These are phyloP conservation scores for Coccomyxa sp. DNA, from an alignment of 139 green algal species.

Conservation along the genomic window DNA sequence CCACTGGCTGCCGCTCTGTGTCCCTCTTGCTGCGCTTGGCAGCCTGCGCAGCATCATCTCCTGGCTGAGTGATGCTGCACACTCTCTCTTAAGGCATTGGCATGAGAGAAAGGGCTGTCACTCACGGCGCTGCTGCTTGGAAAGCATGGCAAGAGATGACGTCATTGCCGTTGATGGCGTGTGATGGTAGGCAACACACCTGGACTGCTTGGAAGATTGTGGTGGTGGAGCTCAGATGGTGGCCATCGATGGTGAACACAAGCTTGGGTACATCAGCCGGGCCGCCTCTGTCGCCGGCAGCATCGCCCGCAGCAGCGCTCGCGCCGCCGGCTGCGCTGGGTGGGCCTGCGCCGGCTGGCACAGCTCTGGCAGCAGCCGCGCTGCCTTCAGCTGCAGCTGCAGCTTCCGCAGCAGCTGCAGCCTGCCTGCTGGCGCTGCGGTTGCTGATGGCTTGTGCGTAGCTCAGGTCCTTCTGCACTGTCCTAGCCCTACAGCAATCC, in stretches of 20 bases:
- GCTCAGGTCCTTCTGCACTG: neutral
- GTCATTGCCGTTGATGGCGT: no score
- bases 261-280: conserved; percentile 40
- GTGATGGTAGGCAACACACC: no score
- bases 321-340: conserved; percentile 5
- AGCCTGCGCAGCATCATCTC: no score
- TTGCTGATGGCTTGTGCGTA: conserved; percentile 10
- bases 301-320: conserved; percentile 7
- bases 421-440: conserved; percentile 3
- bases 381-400: conserved; percentile 10
- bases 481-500: neutral
- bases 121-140: no score
- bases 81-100: no score
- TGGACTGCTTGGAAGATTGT: conserved; percentile 83
- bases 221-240: conserved; percentile 32
- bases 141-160: no score
- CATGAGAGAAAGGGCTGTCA: no score
- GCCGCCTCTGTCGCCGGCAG: neutral
- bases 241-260: conserved; percentile 56
- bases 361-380: conserved; percentile 7
- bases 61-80: no score
- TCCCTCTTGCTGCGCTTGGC: conserved; percentile 16
- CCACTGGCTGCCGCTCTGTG: neutral
- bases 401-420: conserved; percentile 8
- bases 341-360: no score